Conservation (phyloP, 306 rosid species). For the Castanea crenata region DNA sequence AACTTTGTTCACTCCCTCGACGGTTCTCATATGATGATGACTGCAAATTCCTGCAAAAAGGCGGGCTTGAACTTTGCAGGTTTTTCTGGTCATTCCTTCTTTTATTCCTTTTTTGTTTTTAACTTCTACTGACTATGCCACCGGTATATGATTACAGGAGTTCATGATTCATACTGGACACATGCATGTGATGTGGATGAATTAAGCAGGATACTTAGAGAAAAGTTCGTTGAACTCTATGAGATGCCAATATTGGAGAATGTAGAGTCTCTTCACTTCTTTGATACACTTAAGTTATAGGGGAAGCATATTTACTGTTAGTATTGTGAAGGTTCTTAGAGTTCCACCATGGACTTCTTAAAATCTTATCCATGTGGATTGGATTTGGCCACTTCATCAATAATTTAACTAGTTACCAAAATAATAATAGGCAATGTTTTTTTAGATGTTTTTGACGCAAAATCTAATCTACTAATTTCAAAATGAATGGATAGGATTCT, state of each 20-base stretch:
- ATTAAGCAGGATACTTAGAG: conserved; percentile 75
- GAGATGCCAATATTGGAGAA: conserved; percentile 81
- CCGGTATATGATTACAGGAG: conserved; percentile 58
- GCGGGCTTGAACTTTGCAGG: conserved; percentile 91
- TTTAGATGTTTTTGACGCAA: too few relatives aligned
- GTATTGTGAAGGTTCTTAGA: not conserved
- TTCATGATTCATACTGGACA: conserved; percentile 98
- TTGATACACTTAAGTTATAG: not conserved
- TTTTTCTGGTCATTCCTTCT: conserved; percentile 26
- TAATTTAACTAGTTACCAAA: too few relatives aligned
- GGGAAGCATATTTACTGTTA: not conserved
- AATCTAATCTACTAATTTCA: too few relatives aligned
- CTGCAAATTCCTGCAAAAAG: conserved; percentile 85
- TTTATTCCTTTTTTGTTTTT: not conserved
- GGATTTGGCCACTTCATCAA: too few relatives aligned
- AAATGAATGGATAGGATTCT: not conserved
- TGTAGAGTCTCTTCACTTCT: conserved; percentile 33
- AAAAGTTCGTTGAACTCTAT: conserved; percentile 84
- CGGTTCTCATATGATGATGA: conserved; percentile 99
- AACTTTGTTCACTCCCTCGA: conserved; percentile 97
- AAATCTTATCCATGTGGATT: too few relatives aligned
- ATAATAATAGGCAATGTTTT: too few relatives aligned
- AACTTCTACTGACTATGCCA: not conserved
- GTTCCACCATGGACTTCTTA: too few relatives aligned
- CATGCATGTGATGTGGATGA: conserved; percentile 89